Evolutionary conservation across 805 yeast genomes (phyloP), one percentile per base, ranked within the genome.

Genomic region (Suhomyces canberraensis): DNA sequence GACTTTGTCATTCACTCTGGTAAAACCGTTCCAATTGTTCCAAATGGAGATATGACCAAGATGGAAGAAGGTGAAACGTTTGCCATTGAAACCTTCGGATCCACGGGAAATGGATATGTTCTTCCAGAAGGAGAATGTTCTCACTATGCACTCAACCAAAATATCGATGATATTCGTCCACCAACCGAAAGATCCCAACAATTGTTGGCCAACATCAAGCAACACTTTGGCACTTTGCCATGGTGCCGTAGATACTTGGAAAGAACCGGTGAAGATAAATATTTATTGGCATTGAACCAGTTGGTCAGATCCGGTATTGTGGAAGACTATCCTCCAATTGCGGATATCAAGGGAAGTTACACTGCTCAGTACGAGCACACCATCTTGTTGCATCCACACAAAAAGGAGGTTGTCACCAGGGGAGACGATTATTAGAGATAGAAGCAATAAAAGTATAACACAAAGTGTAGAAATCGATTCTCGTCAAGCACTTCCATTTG

Each of bases 21-120:
- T 45, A 93, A 93, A 61, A 81, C 95, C 17, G 98, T 93, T 31
- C 99, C 99, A 13, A 93, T 93, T 52, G 95, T 93, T 24, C 84
- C 90, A 52, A 86, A 86, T 52, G 91, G 89, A 6, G 98, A 93
- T 59, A 76, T 76, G 61, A 93, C 98, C 8, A 91, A 91, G 73
- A 91, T 93, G 96, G 99, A 93, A 61, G 99, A 93, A 69, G 96
- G 96, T 45, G 98, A 93, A 62, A 82, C 88, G 2, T 91, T 87
- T 71, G 99, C 99, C 42, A 91, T 93, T 55, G 99, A 93, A 66
- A 93, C 99, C 3, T 93, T 93, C 56, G 98, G 98, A 9, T 78
- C 96, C 29, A 93, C 98, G 1, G 99, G 99, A 44, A 77, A 84
- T 41, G 99, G 98, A 25, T 83, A 81, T 50, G 98, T 93, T 24